Conservation (phyloP, 2,329 filamentous ascomycete species). For the Ceratocystiopsis minuta region DNA sequence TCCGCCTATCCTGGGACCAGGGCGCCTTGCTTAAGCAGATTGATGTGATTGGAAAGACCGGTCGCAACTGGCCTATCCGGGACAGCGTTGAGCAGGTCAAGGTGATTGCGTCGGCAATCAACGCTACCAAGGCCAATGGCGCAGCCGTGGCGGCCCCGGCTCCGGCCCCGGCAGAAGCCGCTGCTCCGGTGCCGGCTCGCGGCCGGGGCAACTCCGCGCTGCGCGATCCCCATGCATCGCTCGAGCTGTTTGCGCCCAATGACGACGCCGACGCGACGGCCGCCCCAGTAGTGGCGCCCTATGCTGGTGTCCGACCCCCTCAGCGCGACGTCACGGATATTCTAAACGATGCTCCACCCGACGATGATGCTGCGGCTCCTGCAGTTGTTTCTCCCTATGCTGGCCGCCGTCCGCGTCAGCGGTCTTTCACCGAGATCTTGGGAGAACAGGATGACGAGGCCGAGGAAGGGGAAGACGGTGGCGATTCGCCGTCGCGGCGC, state of each 20-base stretch:
- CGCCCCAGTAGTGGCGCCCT: constrained; percentile 38
- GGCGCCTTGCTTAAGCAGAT: constrained; percentile 81
- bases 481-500: background rate
- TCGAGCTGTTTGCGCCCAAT: constrained; percentile 57
- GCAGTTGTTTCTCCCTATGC: constrained; percentile 25
- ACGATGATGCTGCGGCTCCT: constrained; percentile 19
- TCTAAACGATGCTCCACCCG: constrained; percentile 33
- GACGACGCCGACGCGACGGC: constrained; percentile 27
- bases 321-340: constrained; percentile 62
- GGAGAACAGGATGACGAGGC: constrained; percentile 27
- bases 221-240: constrained; percentile 49
- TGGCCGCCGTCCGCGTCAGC: constrained; percentile 39
- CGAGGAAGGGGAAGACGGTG: constrained; percentile 2
- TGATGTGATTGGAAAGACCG: constrained; percentile 78
- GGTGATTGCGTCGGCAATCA: constrained; percentile 48
- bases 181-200: constrained; percentile 18
- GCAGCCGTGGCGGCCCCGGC: constrained; percentile 9
- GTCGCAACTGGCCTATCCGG: constrained; percentile 86
- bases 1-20: constrained; percentile 91
- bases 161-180: background rate
- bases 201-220: constrained; percentile 33
- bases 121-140: constrained; percentile 32
- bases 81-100: constrained; percentile 71
- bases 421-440: constrained; percentile 55
- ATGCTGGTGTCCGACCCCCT: constrained; percentile 37